Evolutionary conservation across 2,329 filamentous ascomycete species (phyloP), one percentile per base, ranked within the genome.

Genomic region (Aspergillus nomiae): DNA sequence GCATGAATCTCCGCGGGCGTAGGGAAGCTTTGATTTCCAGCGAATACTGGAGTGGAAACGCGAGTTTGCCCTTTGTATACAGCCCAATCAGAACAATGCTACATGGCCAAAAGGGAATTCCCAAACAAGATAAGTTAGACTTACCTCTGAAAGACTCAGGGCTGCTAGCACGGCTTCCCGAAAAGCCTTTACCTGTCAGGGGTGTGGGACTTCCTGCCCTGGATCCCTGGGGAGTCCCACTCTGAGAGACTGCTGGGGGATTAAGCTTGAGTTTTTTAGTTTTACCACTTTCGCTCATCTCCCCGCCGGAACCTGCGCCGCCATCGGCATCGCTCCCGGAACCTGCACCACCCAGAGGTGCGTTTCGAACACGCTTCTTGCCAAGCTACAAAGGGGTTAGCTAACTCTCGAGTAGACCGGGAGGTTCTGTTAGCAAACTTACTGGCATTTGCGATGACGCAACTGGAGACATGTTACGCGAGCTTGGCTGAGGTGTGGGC

Each of bases 391-490:
- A 16, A 38, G n/a, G 48, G 59, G 24, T 66, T 41, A 67, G 54
- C 41, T 36, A 67, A 56, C 41, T 36, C 54, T 12, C 55, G 32
- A 51, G 57, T 16, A 24, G 51, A 53, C 26, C 24, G 21, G 4
- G 63, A 34, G 19, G 11, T 14, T 32, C 28, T 51, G 19, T 19
- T 19, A 41, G 32, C 2, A 7, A 54, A 67, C 75, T 65, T 67
- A 78, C 76, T 55, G 76, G 82, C 77, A 45, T 82, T 83, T 55
- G 87, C 90, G 75, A 85, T 91, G 65, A 85, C 85, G 26, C 86
- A 86, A 74, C 83, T 90, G 73, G 84, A 87, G 74, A 84, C 79
- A 65, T 84, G 84, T 67, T 94, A 85, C 78, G 91, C 88, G 76
- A 81, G 11, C 65, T 70, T 24, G 78, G 74, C 62, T 78, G 76